A percentile compares a stretch with the other conserved stretches of the same genome.
Evolutionary conservation across 108 stramenopile species (phyloP).

Genomic region (Stephanodiscus minutulus): DNA sequence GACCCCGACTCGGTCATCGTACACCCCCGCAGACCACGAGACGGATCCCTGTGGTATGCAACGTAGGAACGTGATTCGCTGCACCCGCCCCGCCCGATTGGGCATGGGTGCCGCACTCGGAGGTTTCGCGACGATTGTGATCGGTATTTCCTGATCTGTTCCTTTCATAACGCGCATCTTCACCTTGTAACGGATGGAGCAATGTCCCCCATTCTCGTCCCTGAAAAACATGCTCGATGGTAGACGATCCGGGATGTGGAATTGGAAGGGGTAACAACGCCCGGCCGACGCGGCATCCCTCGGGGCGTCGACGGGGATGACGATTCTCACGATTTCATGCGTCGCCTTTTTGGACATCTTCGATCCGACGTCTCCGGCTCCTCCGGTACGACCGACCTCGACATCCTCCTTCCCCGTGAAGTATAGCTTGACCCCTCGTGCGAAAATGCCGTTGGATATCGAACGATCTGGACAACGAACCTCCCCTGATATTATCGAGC

Average conservation of each 20-base stretch:
- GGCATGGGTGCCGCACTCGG: conserved; percentile 4
- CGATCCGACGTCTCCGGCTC: background rate
- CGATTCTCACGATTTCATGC: background rate
- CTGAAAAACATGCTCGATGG: conserved; percentile 5
- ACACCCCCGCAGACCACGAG: conserved; percentile 1
- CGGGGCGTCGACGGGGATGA: background rate
- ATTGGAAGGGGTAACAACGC: background rate
- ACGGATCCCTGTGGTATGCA: conserved; percentile 27
- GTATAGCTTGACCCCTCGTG: background rate
- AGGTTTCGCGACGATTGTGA: conserved; percentile 14
- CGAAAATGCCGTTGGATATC: background rate
- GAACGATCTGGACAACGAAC: background rate
- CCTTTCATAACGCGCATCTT: background rate
- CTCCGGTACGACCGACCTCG: background rate
- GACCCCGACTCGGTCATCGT: conserved; percentile 7
- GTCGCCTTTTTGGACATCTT: background rate
- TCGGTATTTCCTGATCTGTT: conserved; percentile 4
- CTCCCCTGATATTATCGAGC: conserved; percentile 13
- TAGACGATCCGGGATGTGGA: conserved; percentile 19
- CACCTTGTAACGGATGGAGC: conserved; percentile 13
- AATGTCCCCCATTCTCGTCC: conserved; percentile 13
- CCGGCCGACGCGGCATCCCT: background rate
- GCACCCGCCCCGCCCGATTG: conserved; percentile 2
- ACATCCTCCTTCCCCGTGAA: conserved; percentile 15
- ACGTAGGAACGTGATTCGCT: conserved; percentile 1